Base-by-base conservation (phyloP, 805 yeast genomes). In the Zygosaccharomyces kombuchaensis region DNA sequence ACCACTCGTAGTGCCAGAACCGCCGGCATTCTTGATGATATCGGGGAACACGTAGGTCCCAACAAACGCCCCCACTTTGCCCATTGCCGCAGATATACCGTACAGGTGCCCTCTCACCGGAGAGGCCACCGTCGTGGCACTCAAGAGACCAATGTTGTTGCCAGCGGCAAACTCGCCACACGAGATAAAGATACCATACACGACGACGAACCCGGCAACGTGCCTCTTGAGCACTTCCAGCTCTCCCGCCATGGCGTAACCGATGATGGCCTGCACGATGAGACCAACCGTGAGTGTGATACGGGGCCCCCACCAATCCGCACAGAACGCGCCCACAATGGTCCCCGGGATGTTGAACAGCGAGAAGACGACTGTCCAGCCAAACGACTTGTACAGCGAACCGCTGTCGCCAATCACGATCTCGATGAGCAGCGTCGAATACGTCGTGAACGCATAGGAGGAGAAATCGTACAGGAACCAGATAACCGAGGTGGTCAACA, bases 141-240 rank as follows among this genome's bases (percentile, higher is more conserved):
- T 95, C 51, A 90, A 73, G 45, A 86, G 69, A 55, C 97, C 97
- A 65, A 86, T 84, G 68, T 86, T 87, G 68, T 89, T 87, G 70
- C 97, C 98, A 10, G 95, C 90, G 25, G 96, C 95, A 66, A 90
- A 85, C 67, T 91, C 97, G 59, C 97, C 97, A 40, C 87, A 73
- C 6, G 96, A 74, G 64, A 80, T 71, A 66, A 88, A 91, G 53
- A 91, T 81, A 70, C 97, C 97, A 62, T 84, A 91, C 23, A 85
- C 84, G 36, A 88, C 93, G 40, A 82, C 85, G 57, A 90, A 87
- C 0, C 80, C 91, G 32, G 79, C 96, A 60, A 87, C 73, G 56
- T 82, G 77, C 32, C 76, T 58, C 50, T 72, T 71, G 55, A 91
- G 72, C 22, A 63, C 59, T 25, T 72, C 69, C 60, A 84, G 81